phyloP scores from a whole-genome alignment of 495 filamentous ascomycete genomes.

The Neurospora cerealis region DNA sequence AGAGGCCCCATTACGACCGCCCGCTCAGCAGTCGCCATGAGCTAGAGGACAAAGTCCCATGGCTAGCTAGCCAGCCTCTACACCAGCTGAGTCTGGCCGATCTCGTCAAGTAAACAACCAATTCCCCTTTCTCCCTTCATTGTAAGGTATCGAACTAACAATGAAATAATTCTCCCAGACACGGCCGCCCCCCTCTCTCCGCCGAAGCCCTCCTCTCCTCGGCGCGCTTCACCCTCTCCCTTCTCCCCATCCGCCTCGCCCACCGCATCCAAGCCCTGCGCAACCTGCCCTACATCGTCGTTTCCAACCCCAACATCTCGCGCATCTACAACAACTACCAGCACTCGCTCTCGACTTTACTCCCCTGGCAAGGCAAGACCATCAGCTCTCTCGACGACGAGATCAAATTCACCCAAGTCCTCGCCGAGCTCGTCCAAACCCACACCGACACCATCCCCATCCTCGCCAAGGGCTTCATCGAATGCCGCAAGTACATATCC shows the following conservation, averaged over 20 bases:
- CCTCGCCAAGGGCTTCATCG: slow-evolving; percentile 83
- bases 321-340: slow-evolving; percentile 92
- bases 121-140: neutral
- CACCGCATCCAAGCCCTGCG: slow-evolving; percentile 86
- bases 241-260: slow-evolving; percentile 87
- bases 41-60: slow-evolving; percentile 60
- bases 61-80: slow-evolving; percentile 65
- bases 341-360: slow-evolving; percentile 78
- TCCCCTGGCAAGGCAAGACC: slow-evolving; percentile 66
- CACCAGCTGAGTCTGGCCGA: slow-evolving; percentile 79
- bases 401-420: slow-evolving; percentile 77
- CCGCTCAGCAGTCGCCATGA: slow-evolving; percentile 3
- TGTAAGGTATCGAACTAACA: neutral
- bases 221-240: slow-evolving; percentile 88
- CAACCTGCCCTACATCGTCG: slow-evolving; percentile 94
- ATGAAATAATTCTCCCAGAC: slow-evolving; percentile 35
- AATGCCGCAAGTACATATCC: slow-evolving; percentile 79
- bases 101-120: slow-evolving; percentile 59
- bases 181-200: slow-evolving; percentile 82
- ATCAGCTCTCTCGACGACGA: slow-evolving; percentile 83
- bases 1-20: neutral
- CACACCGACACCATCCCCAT: slow-evolving; percentile 91
- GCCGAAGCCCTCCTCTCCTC: slow-evolving; percentile 69
- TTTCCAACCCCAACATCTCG: slow-evolving; percentile 86
- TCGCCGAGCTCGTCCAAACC: slow-evolving; percentile 86